Evolutionary conservation across 2,329 filamentous ascomycete genomes (phyloP).

Genomic region (Aspergillus melleus): DNA sequence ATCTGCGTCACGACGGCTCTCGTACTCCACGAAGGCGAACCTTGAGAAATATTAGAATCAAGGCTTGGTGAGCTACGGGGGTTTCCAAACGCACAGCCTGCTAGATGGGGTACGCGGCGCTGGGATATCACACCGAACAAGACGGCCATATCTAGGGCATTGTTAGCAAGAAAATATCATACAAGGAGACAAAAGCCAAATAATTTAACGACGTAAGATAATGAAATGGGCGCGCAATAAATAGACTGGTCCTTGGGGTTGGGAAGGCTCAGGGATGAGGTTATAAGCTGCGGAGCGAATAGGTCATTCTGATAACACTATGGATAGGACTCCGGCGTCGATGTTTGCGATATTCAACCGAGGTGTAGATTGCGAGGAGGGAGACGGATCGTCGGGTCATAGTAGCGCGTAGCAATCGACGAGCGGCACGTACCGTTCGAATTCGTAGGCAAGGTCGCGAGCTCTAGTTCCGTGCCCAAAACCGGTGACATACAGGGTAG

Average conservation of each 20-base stretch:
- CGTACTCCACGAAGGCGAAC: conserved; percentile 98
- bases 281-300: conserved; percentile 1
- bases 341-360: conserved; percentile 29
- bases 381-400: conserved; percentile 34
- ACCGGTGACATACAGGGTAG: conserved; percentile 96
- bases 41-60: conserved; percentile 49
- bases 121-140: conserved; percentile 97
- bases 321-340: conserved; percentile 19
- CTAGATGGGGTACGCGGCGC: conserved; percentile 90
- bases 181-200: background rate
- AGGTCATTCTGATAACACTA: conserved; percentile 12
- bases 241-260: background rate
- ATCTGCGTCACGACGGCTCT: conserved; percentile 95
- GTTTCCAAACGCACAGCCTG: conserved; percentile 73
- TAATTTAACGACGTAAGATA: background rate
- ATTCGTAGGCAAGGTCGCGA: conserved; percentile 99
- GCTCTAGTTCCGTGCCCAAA: conserved; percentile 98
- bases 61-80: conserved; percentile 12
- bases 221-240: conserved; percentile 9
- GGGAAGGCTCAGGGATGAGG: background rate
- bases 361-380: conserved; percentile 35
- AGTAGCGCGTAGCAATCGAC: conserved; percentile 43
- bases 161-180: conserved; percentile 39
- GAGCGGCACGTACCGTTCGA: conserved; percentile 95
- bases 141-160: conserved; percentile 78